A percentile compares a stretch with the other conserved stretches of the same genome.
Evolutionary conservation across 2,329 filamentous ascomycete species (phyloP).

Genomic region (Ceratocystis ficicola): DNA sequence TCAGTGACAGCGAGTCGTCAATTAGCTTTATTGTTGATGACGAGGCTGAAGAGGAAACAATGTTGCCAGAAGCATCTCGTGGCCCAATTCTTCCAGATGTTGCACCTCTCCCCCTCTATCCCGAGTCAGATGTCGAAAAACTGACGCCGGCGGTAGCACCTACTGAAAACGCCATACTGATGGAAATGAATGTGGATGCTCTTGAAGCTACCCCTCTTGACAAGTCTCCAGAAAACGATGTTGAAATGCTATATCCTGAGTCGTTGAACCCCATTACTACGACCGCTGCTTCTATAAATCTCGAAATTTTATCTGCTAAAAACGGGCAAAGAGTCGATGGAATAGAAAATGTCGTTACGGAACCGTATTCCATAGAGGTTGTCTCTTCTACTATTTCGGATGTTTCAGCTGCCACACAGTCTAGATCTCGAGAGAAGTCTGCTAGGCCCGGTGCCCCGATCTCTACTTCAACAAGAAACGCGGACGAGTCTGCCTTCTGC

Average conservation of each 20-base stretch:
- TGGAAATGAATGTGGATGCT: neutral
- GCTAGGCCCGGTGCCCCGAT: constrained; percentile 19
- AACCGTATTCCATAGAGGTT: neutral
- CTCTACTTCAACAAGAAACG: constrained; percentile 26
- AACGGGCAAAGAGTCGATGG: constrained; percentile 9
- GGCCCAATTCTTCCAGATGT: neutral
- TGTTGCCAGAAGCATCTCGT: too few relatives aligned
- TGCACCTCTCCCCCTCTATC: neutral
- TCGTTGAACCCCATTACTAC: neutral
- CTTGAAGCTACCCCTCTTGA: neutral
- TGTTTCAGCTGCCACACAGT: neutral
- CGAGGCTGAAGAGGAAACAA: constrained; percentile 10
- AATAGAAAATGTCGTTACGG: constrained; percentile 21
- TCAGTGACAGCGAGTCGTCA: constrained; percentile 37
- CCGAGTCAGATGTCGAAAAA: neutral
- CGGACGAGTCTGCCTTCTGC: constrained; percentile 25
- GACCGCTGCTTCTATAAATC: neutral
- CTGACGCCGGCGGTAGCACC: neutral
- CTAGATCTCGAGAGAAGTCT: neutral
- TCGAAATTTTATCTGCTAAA: neutral
- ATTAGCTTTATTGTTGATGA: constrained; percentile 41
- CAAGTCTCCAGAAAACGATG: neutral
- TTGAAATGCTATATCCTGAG: neutral
- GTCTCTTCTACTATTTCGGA: neutral
- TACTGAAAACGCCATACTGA: neutral